Evolutionary conservation across 2,329 filamentous ascomycete species (phyloP), one percentile per base, ranked within the genome.

Genomic region (Apiospora koreana): DNA sequence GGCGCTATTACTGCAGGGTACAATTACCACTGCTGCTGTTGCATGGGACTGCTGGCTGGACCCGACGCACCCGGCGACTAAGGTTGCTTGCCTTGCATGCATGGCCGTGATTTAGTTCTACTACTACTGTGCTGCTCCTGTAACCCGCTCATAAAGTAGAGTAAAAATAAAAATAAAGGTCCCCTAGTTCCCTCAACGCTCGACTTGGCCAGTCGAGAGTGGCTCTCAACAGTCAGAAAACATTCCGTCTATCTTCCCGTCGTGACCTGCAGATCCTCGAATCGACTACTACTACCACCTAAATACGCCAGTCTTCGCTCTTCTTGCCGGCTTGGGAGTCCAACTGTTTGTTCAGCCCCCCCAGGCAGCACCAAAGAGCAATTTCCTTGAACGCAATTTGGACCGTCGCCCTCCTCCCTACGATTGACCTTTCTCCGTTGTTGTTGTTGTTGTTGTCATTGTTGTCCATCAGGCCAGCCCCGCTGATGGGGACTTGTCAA

Each of bases 1-100:
- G n/a, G 54, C 54, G 28, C 31, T 62, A 62, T 62, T 62, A 38
- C 54, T 62, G 54, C 54, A 62, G 54, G 54, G 54, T 35, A 35
- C 50, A n/a, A 58, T n/a, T 58, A 58, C n/a, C n/a, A 35, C 8
- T 58, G 46, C 41, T 43, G 43, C 43, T 21, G 43, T 16, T 21
- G 50, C 50, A 35, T 38, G 54, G 16, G 38, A 62, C 31, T 62
- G 54, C 54, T 31, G 54, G 54, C 18, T 35, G 48, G 28, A 16
- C 28, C 50, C 50, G 28, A 58, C 28, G 28, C 50, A 58, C 16
- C 25, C 28, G 23, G 18, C 28, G 50, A 58, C 50, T 23, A 62
- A 62, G 54, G 31, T n/a, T 35, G 28, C 50, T 38, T 38, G 54
- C 35, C 35, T 35, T 35, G 35, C 35, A 35, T 35, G n/a, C 50